Conservation (phyloP, 495 filamentous ascomycete species). For the Tuber umbilicatum region DNA sequence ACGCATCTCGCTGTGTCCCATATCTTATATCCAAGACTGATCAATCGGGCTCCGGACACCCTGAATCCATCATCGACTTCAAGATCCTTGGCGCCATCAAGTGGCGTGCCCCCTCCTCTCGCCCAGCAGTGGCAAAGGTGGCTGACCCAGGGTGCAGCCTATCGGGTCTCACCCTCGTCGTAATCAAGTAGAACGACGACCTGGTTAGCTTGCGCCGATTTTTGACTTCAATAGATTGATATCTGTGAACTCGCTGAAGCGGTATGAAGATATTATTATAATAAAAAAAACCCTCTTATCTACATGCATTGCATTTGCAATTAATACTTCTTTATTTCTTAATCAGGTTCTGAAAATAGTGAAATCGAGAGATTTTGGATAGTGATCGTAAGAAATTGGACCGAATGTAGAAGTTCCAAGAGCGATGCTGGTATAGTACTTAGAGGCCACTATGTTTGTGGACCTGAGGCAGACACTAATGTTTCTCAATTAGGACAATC, state of each 20-base stretch:
- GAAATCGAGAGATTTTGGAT: too few species aligned
- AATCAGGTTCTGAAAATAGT: too few species aligned
- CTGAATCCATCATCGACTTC: slow-evolving; percentile 43
- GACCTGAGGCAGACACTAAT: too few species aligned
- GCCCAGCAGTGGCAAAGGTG: slow-evolving; percentile 48
- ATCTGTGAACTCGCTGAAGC: slow-evolving; percentile 46
- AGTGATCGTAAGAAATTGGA: too few species aligned
- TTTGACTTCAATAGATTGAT: slow-evolving; percentile 51
- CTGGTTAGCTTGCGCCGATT: slow-evolving; percentile 44
- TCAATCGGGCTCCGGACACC: slow-evolving; percentile 45
- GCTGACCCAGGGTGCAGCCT: slow-evolving; percentile 43
- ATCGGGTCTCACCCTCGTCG: slow-evolving; percentile 45
- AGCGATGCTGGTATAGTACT: too few species aligned
- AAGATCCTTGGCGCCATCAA: slow-evolving; percentile 18
- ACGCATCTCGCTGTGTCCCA: slow-evolving; percentile 22
- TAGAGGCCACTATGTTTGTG: too few species aligned
- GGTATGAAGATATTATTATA: too few species aligned
- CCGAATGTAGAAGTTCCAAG: too few species aligned
- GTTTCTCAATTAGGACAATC: too few species aligned
- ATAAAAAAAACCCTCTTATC: too few species aligned
- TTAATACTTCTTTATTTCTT: too few species aligned
- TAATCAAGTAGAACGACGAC: slow-evolving; percentile 55
- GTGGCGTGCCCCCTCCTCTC: slow-evolving; percentile 25
- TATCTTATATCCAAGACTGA: slow-evolving; percentile 40
- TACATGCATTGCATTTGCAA: too few species aligned